phyloP scores from a whole-genome alignment of 2,329 filamentous ascomycete genomes.

The Fusarium guadeloupense region DNA sequence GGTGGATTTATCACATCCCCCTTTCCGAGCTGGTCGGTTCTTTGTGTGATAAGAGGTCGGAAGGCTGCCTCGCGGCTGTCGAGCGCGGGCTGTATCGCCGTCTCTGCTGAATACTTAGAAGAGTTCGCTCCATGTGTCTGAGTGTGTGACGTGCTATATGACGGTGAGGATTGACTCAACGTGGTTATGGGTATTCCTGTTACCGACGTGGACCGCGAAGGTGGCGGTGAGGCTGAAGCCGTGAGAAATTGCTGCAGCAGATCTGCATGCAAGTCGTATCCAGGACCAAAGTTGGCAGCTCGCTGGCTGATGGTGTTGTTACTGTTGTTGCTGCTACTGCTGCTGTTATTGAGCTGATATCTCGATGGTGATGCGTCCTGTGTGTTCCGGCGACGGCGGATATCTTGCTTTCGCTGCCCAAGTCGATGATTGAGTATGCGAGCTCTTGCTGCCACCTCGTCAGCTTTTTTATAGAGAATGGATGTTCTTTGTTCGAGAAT shows the following conservation, averaged over 20 bases:
- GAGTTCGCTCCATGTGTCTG: slow-evolving; percentile 30
- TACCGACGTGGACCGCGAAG: slow-evolving; percentile 43
- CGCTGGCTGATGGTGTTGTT: slow-evolving; percentile 22
- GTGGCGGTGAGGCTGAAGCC: slow-evolving; percentile 33
- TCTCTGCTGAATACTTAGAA: slow-evolving; percentile 40
- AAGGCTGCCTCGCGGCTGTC: slow-evolving; percentile 47
- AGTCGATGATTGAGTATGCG: slow-evolving; percentile 84
- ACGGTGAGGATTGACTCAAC: slow-evolving; percentile 42
- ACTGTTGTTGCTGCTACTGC: slow-evolving; percentile 2
- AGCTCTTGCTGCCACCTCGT: slow-evolving; percentile 70
- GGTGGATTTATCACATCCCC: slow-evolving; percentile 82
- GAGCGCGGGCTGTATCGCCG: slow-evolving; percentile 30
- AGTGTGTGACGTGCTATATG: slow-evolving; percentile 31
- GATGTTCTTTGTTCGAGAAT: slow-evolving; percentile 82
- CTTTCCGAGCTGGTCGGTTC: slow-evolving; percentile 78
- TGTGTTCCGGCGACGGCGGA: slow-evolving; percentile 41
- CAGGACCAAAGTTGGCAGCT: slow-evolving; percentile 42
- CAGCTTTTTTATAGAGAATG: slow-evolving; percentile 81
- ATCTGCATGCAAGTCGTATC: slow-evolving; percentile 62
- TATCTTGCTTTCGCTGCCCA: slow-evolving; percentile 46
- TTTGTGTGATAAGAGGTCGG: slow-evolving; percentile 71
- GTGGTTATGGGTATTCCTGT: slow-evolving; percentile 39
- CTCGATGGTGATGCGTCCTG: slow-evolving; percentile 49
- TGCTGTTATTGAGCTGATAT: slow-evolving; percentile 49
- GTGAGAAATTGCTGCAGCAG: slow-evolving; percentile 63